Base-by-base conservation (phyloP, 192 early-diverging fungal genomes). In the Coemansia sp. region DNA sequence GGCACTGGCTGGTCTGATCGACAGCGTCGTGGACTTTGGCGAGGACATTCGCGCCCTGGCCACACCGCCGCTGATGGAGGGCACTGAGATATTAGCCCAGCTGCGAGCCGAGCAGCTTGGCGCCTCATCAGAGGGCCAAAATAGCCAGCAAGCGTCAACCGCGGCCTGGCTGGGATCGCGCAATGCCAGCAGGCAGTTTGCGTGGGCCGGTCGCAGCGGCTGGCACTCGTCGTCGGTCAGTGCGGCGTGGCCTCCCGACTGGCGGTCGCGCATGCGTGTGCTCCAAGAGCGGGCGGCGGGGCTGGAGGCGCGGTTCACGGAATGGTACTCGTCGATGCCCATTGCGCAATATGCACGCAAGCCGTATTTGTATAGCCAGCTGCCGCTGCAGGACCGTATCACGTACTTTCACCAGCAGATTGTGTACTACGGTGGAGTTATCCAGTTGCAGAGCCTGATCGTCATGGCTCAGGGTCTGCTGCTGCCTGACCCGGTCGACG, bases 351-450 rank as follows among this genome's bases (percentile, higher is more conserved):
- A 73, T 18, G 77, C 73, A 18, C 70, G 68, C 62, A 74, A 72
- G 50, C 80, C 80, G 18, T 71, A 77, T 22, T 2, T 74, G 61
- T 77, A 82, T 58, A 71, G 69, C 47, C 80, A 83, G 71, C 73
- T 79, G 47, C 77, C 81, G 27, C 65, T 76, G 38, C 73, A 79
- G 60, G 81, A 84, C 66, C 77, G 81, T 16, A 69, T 84, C 68
- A 76, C 81, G 12, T 73, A 79, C 50, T 73, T 79, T 38, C 77
- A 84, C 50, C 77, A 79, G 62, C 81, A 84, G 65, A 76, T 84
- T 41, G 72, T 64, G 53, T 84, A 79, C 69, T 79, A 79, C 36
- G 78, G 81, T 62, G 67, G 71, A 31, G 76, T 84, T 16, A 84
- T 84, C 5, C 81, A 79, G 71, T 65, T 84, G 44, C 76, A 79